Evolutionary conservation across 1,284 basidiomycete genomes (phyloP).

Genomic region (Cryptococcus maquisensis): DNA sequence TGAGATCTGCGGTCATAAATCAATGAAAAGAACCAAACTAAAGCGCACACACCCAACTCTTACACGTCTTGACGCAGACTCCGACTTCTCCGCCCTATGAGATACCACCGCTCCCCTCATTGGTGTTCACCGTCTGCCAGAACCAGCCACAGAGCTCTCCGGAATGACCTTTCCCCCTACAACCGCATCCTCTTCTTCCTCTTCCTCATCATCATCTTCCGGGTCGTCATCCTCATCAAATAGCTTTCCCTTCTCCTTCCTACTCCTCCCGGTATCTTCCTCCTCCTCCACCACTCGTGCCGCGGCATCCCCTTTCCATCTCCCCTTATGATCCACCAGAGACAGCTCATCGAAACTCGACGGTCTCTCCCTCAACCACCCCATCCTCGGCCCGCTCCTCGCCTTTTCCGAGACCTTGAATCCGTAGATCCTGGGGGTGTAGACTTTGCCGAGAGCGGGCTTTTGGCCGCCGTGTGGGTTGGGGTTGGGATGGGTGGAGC

Average conservation of each 20-base stretch:
- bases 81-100: no score
- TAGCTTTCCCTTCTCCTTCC: slow-evolving; percentile 4
- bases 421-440: slow-evolving; percentile 88
- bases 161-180: background rate
- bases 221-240: slow-evolving; percentile 19
- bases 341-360: slow-evolving; percentile 74
- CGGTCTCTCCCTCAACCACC: slow-evolving; percentile 85
- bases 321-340: slow-evolving; percentile 76
- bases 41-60: no score
- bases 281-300: slow-evolving; percentile 21
- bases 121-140: background rate
- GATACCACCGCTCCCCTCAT: no score
- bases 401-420: slow-evolving; percentile 57
- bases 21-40: no score
- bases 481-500: slow-evolving; percentile 55
- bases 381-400: slow-evolving; percentile 92
- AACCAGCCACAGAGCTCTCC: background rate
- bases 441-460: slow-evolving; percentile 76
- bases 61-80: no score
- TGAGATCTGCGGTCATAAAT: no score
- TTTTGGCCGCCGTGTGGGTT: slow-evolving; percentile 74
- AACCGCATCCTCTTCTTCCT: slow-evolving; percentile 14
- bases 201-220: slow-evolving; percentile 19
- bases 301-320: slow-evolving; percentile 61
- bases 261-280: slow-evolving; percentile 37